Conservation (phyloP, 208 protist species). For the Histomonas meleagridis region DNA sequence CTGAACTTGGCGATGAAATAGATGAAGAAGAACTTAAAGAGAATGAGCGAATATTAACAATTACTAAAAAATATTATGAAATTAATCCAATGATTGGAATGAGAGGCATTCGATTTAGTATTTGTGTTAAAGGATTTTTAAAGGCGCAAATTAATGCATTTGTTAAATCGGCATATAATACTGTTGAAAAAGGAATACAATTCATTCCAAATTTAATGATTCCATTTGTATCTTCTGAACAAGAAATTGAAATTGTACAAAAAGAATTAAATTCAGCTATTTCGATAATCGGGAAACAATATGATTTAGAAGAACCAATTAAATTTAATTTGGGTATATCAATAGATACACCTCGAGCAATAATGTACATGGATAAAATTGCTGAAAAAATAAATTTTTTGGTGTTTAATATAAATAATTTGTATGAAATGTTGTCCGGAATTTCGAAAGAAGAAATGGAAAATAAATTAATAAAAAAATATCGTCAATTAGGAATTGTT, state of each 20-base stretch:
- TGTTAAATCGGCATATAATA: background rate
- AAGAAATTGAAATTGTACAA: background rate
- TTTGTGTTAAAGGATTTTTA: slow-evolving; percentile 76
- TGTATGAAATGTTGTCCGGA: background rate
- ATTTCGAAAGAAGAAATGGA: background rate
- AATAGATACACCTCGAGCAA: background rate
- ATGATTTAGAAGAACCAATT: background rate
- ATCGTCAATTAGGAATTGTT: slow-evolving; percentile 49
- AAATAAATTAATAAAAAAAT: background rate
- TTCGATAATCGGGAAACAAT: background rate
- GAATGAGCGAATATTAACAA: background rate
- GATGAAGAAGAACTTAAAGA: slow-evolving; percentile 51
- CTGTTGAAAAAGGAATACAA: background rate
- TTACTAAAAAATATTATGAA: slow-evolving; percentile 54
- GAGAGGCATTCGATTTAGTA: slow-evolving; percentile 72
- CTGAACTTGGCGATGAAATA: slow-evolving; percentile 62
- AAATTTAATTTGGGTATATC: background rate
- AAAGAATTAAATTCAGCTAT: background rate
- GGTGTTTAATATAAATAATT: background rate
- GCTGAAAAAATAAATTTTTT: background rate
- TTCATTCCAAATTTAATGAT: background rate
- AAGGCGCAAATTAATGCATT: slow-evolving; percentile 69
- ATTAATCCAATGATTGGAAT: slow-evolving; percentile 81
- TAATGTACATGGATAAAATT: background rate
- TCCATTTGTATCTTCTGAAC: background rate